A percentile compares a stretch with the other conserved stretches of the same genome.
Evolutionary conservation across 2,329 filamentous ascomycete genomes (phyloP).

Genomic region (Trichoderma atroviride): DNA sequence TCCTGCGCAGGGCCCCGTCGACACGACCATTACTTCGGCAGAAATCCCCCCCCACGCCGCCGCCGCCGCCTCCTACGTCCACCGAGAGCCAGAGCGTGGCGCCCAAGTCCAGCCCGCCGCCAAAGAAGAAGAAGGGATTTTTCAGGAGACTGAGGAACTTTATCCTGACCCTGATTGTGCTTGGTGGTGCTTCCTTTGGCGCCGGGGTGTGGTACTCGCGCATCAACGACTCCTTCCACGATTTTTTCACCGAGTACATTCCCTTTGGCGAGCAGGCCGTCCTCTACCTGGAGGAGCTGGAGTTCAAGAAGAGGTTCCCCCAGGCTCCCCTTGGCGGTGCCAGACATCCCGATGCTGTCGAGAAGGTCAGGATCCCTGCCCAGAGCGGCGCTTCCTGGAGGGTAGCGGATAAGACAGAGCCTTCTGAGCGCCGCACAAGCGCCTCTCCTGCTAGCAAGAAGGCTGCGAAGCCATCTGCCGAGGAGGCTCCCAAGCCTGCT

Average conservation of each 20-base stretch:
- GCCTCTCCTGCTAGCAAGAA: conserved; percentile 47
- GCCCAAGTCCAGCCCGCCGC: conserved; percentile 36
- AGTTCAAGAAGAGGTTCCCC: conserved; percentile 84
- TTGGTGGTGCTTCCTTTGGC: conserved; percentile 77
- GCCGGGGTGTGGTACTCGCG: conserved; percentile 92
- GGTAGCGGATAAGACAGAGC: conserved; percentile 64
- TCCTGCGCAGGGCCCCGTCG: conserved; percentile 30
- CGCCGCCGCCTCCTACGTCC: conserved; percentile 11
- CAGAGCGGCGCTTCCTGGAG: conserved; percentile 85
- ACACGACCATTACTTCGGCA: conserved; percentile 25
- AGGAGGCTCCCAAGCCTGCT: conserved; percentile 29
- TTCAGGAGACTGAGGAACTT: conserved; percentile 75
- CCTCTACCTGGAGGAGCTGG: conserved; percentile 91
- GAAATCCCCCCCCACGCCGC: conserved; percentile 26
- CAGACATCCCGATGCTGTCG: conserved; percentile 58
- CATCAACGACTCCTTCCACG: conserved; percentile 96
- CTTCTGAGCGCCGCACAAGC: conserved; percentile 63
- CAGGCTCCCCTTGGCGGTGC: conserved; percentile 50
- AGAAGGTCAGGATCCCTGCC: conserved; percentile 79
- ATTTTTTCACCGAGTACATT: conserved; percentile 97
- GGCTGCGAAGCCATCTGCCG: conserved; percentile 27
- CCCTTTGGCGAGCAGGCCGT: conserved; percentile 94
- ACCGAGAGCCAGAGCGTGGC: conserved; percentile 16
- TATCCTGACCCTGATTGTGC: conserved; percentile 73
- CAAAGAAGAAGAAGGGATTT: conserved; percentile 62